Base-by-base conservation (phyloP, 305 asterid species). In the Fraxinus sp. region DNA sequence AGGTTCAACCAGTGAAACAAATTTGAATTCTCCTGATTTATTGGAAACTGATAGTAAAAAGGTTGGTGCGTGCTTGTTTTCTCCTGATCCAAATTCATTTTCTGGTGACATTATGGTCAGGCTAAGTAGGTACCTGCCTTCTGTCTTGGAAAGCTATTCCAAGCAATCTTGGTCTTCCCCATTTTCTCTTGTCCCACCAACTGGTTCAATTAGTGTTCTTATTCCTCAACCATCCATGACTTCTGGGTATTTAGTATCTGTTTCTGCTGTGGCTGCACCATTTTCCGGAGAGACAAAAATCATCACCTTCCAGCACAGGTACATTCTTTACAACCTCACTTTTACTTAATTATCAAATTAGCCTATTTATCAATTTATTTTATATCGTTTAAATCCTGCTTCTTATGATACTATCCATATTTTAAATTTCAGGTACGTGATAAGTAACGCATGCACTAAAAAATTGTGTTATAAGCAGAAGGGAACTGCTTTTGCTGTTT, bases 231-330 rank as follows among this genome's bases (percentile, higher is more conserved):
- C 93, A 70, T 89, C 92, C 86, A 81, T 43, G 85, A 91, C 81
- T 85, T 89, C 97, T 72, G 98, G 97, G 62, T 92, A 92, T 87
- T 88, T 92, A 57, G 79, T 93, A 84, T 92, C 99, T 83, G 99
- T 95, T 83, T 88, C 96, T 77, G 97, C 98, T 81, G 88, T 89
- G 90, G 94, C 96, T 76, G 97, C 97, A 81, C 97, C 98, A n/a
- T 93, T 91, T 92, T 89, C 95, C 46, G 99, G 96, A 79, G 92
- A 90, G 91, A 96, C 98, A 82, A 94, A 91, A 84, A 88, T 96
- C 84, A 90, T 95, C 87, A 90, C 97, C 41, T 93, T 96, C 89
- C 98, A 96, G 84, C 99, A 97, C 33, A 91, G 99, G 99, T 93
- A 90, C 32, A 86, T 79, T 82, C 73, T 57, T 79, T 33, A 46